Evolutionary conservation across 352 stramenopile genomes (phyloP).

Genomic region (Globisporangium okanoganense): DNA sequence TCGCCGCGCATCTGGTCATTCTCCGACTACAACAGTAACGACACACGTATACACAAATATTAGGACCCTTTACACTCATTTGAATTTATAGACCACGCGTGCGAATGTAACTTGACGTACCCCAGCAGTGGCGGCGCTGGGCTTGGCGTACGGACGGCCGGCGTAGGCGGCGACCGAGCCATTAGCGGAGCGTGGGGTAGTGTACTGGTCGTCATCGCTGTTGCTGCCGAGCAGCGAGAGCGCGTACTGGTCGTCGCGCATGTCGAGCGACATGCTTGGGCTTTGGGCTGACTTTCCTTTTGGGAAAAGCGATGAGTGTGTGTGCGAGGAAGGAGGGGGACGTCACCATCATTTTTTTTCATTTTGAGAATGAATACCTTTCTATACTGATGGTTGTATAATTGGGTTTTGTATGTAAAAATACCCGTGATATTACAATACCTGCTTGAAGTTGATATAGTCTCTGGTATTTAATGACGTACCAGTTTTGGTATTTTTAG

Average conservation of each 20-base stretch:
- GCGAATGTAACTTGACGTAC: conserved; percentile 27
- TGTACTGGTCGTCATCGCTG: conserved; percentile 59
- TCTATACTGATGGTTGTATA: background rate
- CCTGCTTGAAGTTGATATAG: background rate
- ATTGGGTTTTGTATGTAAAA: background rate
- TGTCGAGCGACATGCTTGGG: conserved; percentile 13
- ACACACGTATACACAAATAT: background rate
- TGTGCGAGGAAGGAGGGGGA: background rate
- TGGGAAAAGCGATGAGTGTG: background rate
- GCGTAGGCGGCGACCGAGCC: conserved; percentile 25
- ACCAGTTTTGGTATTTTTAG: no score
- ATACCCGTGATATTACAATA: background rate
- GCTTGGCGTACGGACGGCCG: conserved; percentile 45
- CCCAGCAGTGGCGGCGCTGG: conserved; percentile 14
- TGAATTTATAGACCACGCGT: background rate
- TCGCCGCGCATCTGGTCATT: conserved; percentile 78
- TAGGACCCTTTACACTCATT: background rate
- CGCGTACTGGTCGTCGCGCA: conserved; percentile 32
- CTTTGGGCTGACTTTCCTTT: conserved; percentile 2
- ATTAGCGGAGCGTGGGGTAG: conserved; percentile 16
- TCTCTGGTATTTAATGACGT: no score
- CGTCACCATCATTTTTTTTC: no score
- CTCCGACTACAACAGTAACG: conserved; percentile 50
- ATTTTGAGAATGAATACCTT: background rate
- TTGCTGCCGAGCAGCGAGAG: conserved; percentile 51